Evolutionary conservation across 2,329 filamentous ascomycete genomes (phyloP), one percentile per base, ranked within the genome.

Genomic region (Calonectria pteridis): DNA sequence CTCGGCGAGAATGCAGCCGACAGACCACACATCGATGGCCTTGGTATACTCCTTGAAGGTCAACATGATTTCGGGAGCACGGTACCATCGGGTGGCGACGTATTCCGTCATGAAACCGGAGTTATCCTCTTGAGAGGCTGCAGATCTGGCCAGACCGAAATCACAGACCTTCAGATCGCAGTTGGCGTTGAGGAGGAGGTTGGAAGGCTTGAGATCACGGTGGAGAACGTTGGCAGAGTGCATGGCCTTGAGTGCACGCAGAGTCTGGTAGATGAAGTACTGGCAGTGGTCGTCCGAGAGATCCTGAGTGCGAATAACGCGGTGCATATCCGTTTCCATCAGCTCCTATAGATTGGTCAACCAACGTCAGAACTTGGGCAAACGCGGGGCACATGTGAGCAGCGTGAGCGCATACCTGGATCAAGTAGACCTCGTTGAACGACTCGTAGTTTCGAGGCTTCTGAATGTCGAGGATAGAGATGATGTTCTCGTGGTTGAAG

Each of bases 61-160:
- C 88, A 99, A 93, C 97, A 99, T 99, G 85, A 99, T 99, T 85
- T 99, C 97, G 4, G 97, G 97, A 7, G 97, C 97, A 86, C 97
- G 95, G 87, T 99, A 99, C 97, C 97, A 99, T 82, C 97, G 93
- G 59, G 97, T 99, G 66, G 97, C 97, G 71, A 99, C 97, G 84
- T 99, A 99, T 97, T 99, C 97, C 20, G 97, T 99, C 97, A 99
- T 99, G 91, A 99, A 99, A 28, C 97, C 97, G n/a, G 96, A 98
- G 87, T 99, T 99, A 86, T 99, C 97, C 83, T 99, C 97, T 79
- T 97, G 97, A 13, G 96, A 98, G 11, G 97, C 97, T 16, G 97
- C 97, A 13, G 96, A 98, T 82, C 96, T 93, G 63, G 97, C 97
- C 71, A 99, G 92, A 83, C 97, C 97, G 82, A 99, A 99, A 85